Conservation (phyloP, 331 rosid genomes). For the Phaseolus coccineus region DNA sequence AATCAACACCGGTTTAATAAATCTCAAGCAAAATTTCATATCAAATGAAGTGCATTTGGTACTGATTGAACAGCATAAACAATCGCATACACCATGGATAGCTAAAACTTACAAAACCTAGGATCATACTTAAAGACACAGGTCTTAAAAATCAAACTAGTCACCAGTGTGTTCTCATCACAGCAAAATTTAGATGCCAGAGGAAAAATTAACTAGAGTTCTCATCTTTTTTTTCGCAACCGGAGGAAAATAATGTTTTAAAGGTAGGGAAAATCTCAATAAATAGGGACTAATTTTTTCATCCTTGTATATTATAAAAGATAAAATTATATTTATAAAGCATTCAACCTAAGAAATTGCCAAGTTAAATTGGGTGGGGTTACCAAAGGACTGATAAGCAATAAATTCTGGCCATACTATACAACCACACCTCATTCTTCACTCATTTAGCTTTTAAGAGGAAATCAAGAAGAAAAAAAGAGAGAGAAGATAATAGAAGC, state of each 20-base stretch:
- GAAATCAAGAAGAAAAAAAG: not conserved
- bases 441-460: not conserved
- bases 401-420: not conserved
- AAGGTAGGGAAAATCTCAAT: not conserved
- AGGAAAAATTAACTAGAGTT: slow-evolving; percentile 11
- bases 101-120: slow-evolving; percentile 31
- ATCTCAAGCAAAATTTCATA: slow-evolving; percentile 40
- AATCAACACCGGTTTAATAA: slow-evolving; percentile 34
- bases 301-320: not conserved
- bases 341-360: not conserved
- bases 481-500: not conserved
- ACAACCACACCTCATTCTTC: not conserved
- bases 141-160: slow-evolving; percentile 13
- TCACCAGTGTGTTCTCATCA: not conserved
- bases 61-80: slow-evolving; percentile 26
- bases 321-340: not conserved
- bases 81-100: slow-evolving; percentile 30
- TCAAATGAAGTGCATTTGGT: slow-evolving; percentile 35
- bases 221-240: not conserved
- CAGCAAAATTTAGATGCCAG: slow-evolving; percentile 25
- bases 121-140: slow-evolving; percentile 36
- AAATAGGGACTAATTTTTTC: slow-evolving; percentile 20
- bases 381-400: not conserved
- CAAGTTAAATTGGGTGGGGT: not conserved
- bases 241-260: slow-evolving; percentile 1